Conservation (phyloP, 305 asterid genomes). For the Solanum hybrid region DNA sequence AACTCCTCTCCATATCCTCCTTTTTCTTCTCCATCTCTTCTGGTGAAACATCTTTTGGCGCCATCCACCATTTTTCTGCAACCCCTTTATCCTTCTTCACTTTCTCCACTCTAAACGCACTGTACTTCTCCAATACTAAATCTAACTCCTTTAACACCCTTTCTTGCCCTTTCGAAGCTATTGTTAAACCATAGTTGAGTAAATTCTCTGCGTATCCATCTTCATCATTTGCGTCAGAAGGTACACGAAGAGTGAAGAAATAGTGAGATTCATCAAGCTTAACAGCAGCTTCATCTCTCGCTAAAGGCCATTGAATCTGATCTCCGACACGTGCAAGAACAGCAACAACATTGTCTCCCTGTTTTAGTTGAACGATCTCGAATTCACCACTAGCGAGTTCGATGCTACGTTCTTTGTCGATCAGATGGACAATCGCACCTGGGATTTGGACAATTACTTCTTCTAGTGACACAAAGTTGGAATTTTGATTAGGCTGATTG, state of each 20-base stretch:
- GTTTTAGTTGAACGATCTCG: conserved; percentile 45
- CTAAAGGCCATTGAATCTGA: conserved; percentile 83
- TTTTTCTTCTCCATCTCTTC: conserved; percentile 47
- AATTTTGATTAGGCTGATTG: not conserved
- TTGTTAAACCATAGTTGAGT: conserved; percentile 68
- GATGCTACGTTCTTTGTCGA: conserved; percentile 46
- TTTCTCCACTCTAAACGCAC: conserved; percentile 57
- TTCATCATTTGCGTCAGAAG: conserved; percentile 24
- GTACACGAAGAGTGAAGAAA: conserved; percentile 61
- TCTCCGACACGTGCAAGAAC: conserved; percentile 68
- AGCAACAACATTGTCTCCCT: conserved; percentile 60
- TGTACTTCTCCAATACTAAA: conserved; percentile 38
- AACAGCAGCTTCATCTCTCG: conserved; percentile 71
- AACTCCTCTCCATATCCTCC: conserved; percentile 60
- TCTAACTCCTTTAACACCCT: conserved; percentile 43
- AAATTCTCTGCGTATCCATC: conserved; percentile 21
- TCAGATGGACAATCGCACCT: conserved; percentile 55
- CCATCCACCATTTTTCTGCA: conserved; percentile 48
- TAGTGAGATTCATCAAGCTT: conserved; percentile 79
- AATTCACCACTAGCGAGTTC: conserved; percentile 70
- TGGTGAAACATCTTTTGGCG: conserved; percentile 48
- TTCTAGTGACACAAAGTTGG: conserved; percentile 52
- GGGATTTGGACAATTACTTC: conserved; percentile 44
- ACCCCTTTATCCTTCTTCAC: conserved; percentile 30
- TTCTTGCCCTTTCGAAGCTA: conserved; percentile 67